Evolutionary conservation across 345 rosid genomes (phyloP), one percentile per base, ranked within the genome.

Genomic region (Bretschneidera sinensis): DNA sequence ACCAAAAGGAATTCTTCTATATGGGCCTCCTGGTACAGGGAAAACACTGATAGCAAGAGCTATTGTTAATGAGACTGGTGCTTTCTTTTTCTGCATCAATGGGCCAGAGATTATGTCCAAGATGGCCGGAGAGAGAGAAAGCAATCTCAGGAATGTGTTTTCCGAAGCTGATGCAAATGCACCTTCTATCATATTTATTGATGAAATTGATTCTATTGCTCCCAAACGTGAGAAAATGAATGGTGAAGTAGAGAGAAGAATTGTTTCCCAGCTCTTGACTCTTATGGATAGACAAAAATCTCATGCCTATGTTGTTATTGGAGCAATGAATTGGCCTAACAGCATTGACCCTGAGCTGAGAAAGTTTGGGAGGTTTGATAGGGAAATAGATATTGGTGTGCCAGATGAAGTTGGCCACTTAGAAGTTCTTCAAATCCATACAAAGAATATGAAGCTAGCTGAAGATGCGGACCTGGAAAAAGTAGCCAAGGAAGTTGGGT

Each of bases 111-210:
- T 85, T 48, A 85, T 85, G 92, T 85, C 88, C 8, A 83, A 83
- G 55, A 65, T 85, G 70, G 92, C 86, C 62, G 92, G 88, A 55
- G 88, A 85, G 77, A 85, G 91, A 75, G 86, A 83, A 56, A 83
- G 85, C 63, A 85, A 83, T 60, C 80, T 83, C 2, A 74, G 88
- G 80, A 83, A 83, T 73, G 88, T 88, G 7, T 85, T 85, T 49
- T 86, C 83, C 68, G 86, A 83, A 62, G 86, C 86, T 24, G 84
- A 82, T n/a, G n/a, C n/a, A n/a, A n/a, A n/a, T n/a, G n/a, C n/a
- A n/a, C n/a, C 79, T n/a, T n/a, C n/a, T n/a, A n/a, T n/a, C n/a
- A n/a, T n/a, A n/a, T n/a, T n/a, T n/a, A n/a, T n/a, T n/a, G n/a
- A n/a, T n/a, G n/a, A n/a, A n/a, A n/a, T n/a, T n/a, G n/a, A n/a